Conservation (phyloP, 331 rosid species). For the Ulmus americana region DNA sequence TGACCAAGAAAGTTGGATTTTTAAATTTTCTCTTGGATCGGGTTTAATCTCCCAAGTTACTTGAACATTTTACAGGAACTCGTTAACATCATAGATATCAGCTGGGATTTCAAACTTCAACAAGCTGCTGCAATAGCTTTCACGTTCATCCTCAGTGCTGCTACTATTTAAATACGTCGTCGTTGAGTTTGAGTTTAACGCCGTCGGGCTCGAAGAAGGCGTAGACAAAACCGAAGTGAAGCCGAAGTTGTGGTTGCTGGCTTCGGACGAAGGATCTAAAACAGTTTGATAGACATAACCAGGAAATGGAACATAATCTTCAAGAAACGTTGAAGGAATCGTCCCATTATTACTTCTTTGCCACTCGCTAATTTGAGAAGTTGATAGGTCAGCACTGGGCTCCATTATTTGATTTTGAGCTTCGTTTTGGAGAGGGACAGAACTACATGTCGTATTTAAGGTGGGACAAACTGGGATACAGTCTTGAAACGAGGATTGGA, state of each 20-base stretch:
- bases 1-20: neutral
- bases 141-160: conserved; percentile 70
- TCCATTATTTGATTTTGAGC: conserved; percentile 15
- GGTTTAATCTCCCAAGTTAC: conserved; percentile 9
- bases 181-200: conserved; percentile 67
- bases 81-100: conserved; percentile 45
- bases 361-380: conserved; percentile 39
- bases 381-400: conserved; percentile 32
- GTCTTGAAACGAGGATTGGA: conserved; percentile 18
- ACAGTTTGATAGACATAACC: conserved; percentile 28
- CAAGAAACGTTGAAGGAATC: conserved; percentile 16
- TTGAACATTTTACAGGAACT: conserved; percentile 40
- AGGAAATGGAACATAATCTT: conserved; percentile 38
- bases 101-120: conserved; percentile 58
- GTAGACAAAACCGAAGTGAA: conserved; percentile 53
- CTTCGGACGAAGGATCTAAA: conserved; percentile 36
- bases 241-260: conserved; percentile 36
- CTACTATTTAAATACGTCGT: conserved; percentile 35
- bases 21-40: conserved; percentile 15
- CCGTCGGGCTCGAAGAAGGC: conserved; percentile 60
- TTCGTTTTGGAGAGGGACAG: conserved; percentile 33
- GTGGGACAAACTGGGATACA: conserved; percentile 3
- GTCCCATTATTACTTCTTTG: conserved; percentile 6
- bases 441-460: conserved; percentile 1
- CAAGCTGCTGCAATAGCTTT: conserved; percentile 62